Percentiles rank a stretch among this genome's conserved stretches.
These are phyloP conservation scores for Mangifera indica DNA, from an alignment of 345 rosid genomes.

Conservation along the genomic window DNA sequence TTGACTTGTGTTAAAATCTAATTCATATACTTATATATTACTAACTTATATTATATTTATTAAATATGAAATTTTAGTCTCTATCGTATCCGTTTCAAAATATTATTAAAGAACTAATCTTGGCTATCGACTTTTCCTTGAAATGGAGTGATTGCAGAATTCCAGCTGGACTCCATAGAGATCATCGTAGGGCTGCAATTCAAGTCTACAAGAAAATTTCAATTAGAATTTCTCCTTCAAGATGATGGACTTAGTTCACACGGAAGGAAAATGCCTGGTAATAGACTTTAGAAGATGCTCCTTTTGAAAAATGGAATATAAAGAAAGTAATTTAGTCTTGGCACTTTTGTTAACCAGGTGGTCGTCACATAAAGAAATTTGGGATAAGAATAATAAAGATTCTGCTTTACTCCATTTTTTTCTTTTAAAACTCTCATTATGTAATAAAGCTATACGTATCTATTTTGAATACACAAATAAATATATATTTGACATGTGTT, in stretches of 20 bases:
- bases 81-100: no score
- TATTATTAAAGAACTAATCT: background rate
- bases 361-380: background rate
- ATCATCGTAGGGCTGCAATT: background rate
- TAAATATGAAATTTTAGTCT: no score
- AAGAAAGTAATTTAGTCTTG: conserved; percentile 4
- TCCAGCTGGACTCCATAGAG: background rate
- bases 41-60: no score
- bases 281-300: background rate
- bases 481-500: no score
- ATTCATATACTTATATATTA: no score
- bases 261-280: conserved; percentile 1
- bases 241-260: background rate
- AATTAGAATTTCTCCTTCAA: background rate
- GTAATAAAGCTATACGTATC: no score
- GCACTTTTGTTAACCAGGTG: background rate
- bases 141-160: background rate
- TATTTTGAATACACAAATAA: no score
- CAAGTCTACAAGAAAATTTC: background rate
- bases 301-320: conserved; percentile 13
- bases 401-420: background rate
- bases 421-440: background rate
- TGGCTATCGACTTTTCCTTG: background rate
- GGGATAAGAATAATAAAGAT: conserved; percentile 3
- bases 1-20: no score